Percentiles rank a stretch among this genome's conserved stretches.
These are phyloP conservation scores for Chimonanthus praecox DNA, from an alignment of 164 flowering plant species.

Conservation along the genomic window DNA sequence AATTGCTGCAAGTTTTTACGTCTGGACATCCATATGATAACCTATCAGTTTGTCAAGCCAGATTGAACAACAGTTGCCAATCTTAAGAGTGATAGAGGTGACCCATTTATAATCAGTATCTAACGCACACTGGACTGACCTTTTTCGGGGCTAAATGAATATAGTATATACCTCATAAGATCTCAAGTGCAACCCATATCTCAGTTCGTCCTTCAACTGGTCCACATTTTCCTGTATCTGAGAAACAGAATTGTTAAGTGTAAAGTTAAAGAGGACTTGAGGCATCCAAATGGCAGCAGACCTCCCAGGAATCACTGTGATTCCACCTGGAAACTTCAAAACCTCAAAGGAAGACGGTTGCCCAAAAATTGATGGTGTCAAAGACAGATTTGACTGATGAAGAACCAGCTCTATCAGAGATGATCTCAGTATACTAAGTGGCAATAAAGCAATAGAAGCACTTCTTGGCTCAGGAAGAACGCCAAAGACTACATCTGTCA, in stretches of 20 bases:
- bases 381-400: conserved; percentile 43
- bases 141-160: neutral
- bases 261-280: conserved; percentile 61
- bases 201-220: conserved; percentile 52
- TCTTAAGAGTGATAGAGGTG: too few species aligned
- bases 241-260: conserved; percentile 52
- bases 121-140: neutral
- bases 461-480: conserved; percentile 54
- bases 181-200: conserved; percentile 49
- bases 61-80: too few species aligned
- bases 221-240: conserved; percentile 41
- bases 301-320: conserved; percentile 47
- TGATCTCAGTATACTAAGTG: conserved; percentile 53
- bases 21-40: neutral
- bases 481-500: conserved; percentile 65
- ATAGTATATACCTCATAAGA: conserved; percentile 48
- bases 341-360: conserved; percentile 55
- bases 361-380: conserved; percentile 57
- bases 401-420: conserved; percentile 57
- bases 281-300: conserved; percentile 35
- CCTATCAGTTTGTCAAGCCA: neutral
- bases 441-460: conserved; percentile 35
- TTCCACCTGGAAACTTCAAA: conserved; percentile 62
- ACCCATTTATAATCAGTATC: neutral
- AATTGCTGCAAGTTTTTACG: neutral